Conservation (phyloP, 2,329 filamentous ascomycete species). For the Ophiostoma sp. region DNA sequence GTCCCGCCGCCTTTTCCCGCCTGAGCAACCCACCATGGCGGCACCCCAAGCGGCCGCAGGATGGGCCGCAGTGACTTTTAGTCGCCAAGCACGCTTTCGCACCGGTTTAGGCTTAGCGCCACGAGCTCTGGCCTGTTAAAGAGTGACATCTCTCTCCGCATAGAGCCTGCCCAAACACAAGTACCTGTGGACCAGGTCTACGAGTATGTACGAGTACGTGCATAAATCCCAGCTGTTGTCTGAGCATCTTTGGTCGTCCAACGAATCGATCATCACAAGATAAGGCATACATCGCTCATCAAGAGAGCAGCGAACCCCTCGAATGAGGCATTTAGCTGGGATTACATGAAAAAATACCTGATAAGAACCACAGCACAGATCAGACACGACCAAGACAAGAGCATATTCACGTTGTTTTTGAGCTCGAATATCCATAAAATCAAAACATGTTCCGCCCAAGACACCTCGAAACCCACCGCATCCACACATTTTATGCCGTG, state of each 20-base stretch:
- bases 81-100: slow-evolving; percentile 13
- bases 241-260: no score
- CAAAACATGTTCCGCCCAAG: neutral
- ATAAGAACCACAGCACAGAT: neutral
- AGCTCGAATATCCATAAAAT: neutral
- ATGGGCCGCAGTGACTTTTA: slow-evolving; percentile 23
- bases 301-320: no score
- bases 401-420: slow-evolving; percentile 1
- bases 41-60: slow-evolving; percentile 21
- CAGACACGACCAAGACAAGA: slow-evolving; percentile 1
- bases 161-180: no score
- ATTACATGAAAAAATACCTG: no score
- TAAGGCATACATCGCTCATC: no score
- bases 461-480: neutral
- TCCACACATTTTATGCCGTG: slow-evolving; percentile 4
- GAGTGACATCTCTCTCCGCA: no score
- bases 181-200: no score
- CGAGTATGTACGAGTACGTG: no score
- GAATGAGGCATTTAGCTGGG: no score
- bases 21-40: slow-evolving; percentile 16
- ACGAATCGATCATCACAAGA: no score
- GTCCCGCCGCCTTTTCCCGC: slow-evolving; percentile 22
- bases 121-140: no score
- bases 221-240: no score
- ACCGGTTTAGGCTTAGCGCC: slow-evolving; percentile 11